Base-by-base conservation (phyloP, 2,329 filamentous ascomycete genomes). In the Gliomastix tumulicola region DNA sequence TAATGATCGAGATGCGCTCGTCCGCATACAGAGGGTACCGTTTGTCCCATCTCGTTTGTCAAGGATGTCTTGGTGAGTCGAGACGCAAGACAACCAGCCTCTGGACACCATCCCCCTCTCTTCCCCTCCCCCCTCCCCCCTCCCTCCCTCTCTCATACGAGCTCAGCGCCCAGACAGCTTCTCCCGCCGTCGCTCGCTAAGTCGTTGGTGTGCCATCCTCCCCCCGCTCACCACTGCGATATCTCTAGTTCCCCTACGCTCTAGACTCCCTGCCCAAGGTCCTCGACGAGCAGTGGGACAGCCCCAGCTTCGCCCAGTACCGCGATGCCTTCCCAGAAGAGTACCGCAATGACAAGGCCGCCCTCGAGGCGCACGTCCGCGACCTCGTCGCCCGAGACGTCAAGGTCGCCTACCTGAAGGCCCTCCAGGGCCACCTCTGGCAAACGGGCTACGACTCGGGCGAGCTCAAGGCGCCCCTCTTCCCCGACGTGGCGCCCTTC, bases 11-110 rank as follows among this genome's bases (percentile, higher is more conserved):
- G 15, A 21, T 28, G n/a, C 13, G 17, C 25, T 9, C 13, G 25
- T n/a, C 16, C 21, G 21, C 12, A 8, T 47, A 34, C 49, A 89
- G 84, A 89, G 71, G 84, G 85, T 44, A 89, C 85, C 34, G 79
- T 89, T 44, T 88, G 84, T 59, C 82, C 83, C 49, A 88, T 89
- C 56, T 86, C 82, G 49, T 89, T 89, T 61, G 85, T 89, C 61
- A 86, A 86, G 64, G 82, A 88, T 57, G 77, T 85, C 46, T 67
- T 89, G 65, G 85, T 89, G 77, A 75, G 83, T 65, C 19, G n/a
- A n/a, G n/a, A n/a, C n/a, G 23, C 6, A 21, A 11, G n/a, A 21
- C 35, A 19, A 30, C 20, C 32, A 16, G 13, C 6, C 32, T 36
- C 25, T 19, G n/a, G 15, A 22, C 7, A 7, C 11, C 4, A 13